Percentiles rank a stretch among this genome's conserved stretches.
These are phyloP conservation scores for Hericium alpestre DNA, from an alignment of 768 basidiomycete species.

Conservation along the genomic window DNA sequence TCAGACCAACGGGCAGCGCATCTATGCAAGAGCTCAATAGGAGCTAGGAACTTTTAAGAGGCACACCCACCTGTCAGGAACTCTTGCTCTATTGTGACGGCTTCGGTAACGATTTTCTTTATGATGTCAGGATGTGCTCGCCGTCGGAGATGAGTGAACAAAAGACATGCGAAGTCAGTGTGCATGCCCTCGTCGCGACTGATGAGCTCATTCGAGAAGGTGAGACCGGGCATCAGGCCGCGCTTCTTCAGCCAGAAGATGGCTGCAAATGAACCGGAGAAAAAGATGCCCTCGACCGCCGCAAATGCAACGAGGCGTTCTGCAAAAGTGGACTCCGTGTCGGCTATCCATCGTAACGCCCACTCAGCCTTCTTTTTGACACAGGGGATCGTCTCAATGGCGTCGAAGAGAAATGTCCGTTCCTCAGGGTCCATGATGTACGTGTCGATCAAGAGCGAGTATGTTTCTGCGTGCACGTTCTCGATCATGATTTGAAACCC, in stretches of 20 bases:
- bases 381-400: conserved; percentile 88
- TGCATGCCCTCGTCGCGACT: conserved; percentile 94
- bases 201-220: conserved; percentile 95
- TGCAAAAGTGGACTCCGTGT: conserved; percentile 69
- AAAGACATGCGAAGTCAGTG: conserved; percentile 88
- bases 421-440: conserved; percentile 77
- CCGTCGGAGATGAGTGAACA: conserved; percentile 73
- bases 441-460: conserved; percentile 90
- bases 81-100: conserved; percentile 79
- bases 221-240: conserved; percentile 93
- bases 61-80: conserved; percentile 63
- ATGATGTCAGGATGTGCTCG: conserved; percentile 77
- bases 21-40: conserved; percentile 28
- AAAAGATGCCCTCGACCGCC: conserved; percentile 94
- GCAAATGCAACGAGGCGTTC: conserved; percentile 90
- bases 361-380: conserved; percentile 90
- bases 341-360: conserved; percentile 89
- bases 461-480: conserved; percentile 94
- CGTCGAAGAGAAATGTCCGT: conserved; percentile 80
- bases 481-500: conserved; percentile 99
- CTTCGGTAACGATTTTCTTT: conserved; percentile 61
- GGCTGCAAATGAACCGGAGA: conserved; percentile 86
- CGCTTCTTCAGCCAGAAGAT: conserved; percentile 98
- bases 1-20: conserved; percentile 75
- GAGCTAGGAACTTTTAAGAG: neutral